Evolutionary conservation across 768 basidiomycete genomes (phyloP), one percentile per base, ranked within the genome.

Genomic region (Mycena latifolia): DNA sequence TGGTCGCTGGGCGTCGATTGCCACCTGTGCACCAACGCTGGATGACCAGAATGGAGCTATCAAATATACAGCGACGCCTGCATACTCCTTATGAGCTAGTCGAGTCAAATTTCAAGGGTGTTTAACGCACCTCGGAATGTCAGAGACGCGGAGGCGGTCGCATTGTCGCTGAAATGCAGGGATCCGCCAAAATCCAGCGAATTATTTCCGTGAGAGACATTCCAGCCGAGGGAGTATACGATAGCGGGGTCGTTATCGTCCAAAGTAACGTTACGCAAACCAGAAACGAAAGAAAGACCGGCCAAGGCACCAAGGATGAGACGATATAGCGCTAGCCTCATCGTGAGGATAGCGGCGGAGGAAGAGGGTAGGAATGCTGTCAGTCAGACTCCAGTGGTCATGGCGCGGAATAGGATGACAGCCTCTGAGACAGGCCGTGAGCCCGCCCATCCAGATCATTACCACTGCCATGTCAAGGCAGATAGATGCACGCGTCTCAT

Each of bases 31-130:
- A 27, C 62, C 67, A 25, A 55, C 62, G 6, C 24, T 55, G 3
- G 56, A 60, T 27, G 67, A 50, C 62, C 62, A 68, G 51, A 60
- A 50, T 5, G 67, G 62, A 3, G 43, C 51, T 25, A 64, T 28
- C 27, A 68, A 22, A 46, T 64, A 68, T 33, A 68, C 57, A 22
- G 67, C 67, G 9, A 60, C 58, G 14, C 67, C 67, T 68, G 12
- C 5, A 5, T 20, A 6, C 14, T 29, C 8, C 11, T n/a, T n/a
- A n/a, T n/a, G n/a, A n/a, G n/a, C n/a, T n/a, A n/a, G n/a, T n/a
- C n/a, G n/a, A n/a, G n/a, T n/a, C n/a, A n/a, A n/a, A n/a, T n/a
- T n/a, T n/a, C n/a, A n/a, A n/a, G n/a, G n/a, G n/a, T n/a, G n/a
- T n/a, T n/a, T n/a, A n/a, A n/a, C 35, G 12, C 24, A 64, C 67